Conservation (phyloP, 371 early-diverging fungal genomes). For the Actinomucor elegans region DNA sequence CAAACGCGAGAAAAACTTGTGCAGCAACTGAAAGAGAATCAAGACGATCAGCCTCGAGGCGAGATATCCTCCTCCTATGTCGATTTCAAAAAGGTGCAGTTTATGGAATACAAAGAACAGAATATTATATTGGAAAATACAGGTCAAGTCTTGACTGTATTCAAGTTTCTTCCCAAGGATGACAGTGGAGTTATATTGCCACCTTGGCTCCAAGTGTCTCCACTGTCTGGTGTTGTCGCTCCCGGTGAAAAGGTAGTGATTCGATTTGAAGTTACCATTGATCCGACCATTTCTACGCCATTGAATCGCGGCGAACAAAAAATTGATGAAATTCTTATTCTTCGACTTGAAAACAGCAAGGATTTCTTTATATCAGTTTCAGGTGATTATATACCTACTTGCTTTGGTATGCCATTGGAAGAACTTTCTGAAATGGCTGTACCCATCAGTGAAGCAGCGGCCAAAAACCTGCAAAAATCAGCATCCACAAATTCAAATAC, state of each 20-base stretch:
- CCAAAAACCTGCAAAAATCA: not conserved
- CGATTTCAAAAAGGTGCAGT: slow-evolving; percentile 81
- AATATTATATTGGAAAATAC: slow-evolving; percentile 70
- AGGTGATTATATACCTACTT: slow-evolving; percentile 71
- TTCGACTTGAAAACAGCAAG: slow-evolving; percentile 78
- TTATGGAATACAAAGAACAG: slow-evolving; percentile 56
- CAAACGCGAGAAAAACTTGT: slow-evolving; percentile 58
- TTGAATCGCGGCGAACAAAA: slow-evolving; percentile 68
- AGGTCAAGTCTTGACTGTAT: slow-evolving; percentile 73
- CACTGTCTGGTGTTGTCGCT: slow-evolving; percentile 63
- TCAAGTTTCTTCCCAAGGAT: slow-evolving; percentile 67
- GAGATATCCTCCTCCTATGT: slow-evolving; percentile 60
- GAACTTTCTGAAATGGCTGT: slow-evolving; percentile 57
- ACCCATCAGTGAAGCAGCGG: slow-evolving; percentile 47
- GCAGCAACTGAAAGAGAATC: slow-evolving; percentile 74
- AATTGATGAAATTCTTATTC: slow-evolving; percentile 78
- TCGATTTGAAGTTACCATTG: slow-evolving; percentile 69
- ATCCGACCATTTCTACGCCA: slow-evolving; percentile 57
- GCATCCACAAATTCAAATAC: not conserved
- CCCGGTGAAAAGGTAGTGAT: slow-evolving; percentile 70
- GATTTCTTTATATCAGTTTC: slow-evolving; percentile 81
- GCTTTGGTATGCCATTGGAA: slow-evolving; percentile 73
- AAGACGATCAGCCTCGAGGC: slow-evolving; percentile 83
- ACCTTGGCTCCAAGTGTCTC: slow-evolving; percentile 71
- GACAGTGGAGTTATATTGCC: slow-evolving; percentile 52